phyloP scores from a whole-genome alignment of 305 asterid genomes.

The Plantago rigida region DNA sequence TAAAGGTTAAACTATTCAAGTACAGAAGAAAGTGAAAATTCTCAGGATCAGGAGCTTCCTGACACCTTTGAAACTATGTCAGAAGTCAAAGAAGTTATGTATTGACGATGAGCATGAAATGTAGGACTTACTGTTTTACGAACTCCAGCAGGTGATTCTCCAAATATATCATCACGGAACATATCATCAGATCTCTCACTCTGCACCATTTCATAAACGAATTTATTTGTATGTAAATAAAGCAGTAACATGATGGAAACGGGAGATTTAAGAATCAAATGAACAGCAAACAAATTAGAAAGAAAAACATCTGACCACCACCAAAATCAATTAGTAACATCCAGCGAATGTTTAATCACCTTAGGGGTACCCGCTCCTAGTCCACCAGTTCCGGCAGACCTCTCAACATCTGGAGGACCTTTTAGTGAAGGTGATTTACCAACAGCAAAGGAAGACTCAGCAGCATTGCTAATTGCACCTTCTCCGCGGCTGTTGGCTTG shows the following conservation, averaged over 20 bases:
- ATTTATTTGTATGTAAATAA: conserved; percentile 9
- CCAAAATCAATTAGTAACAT: no score
- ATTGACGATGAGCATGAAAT: background rate
- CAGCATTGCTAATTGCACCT: conserved; percentile 44
- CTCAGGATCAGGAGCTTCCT: no score
- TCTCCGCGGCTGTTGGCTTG: conserved; percentile 40
- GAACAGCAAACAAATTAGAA: background rate
- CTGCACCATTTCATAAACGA: conserved; percentile 42
- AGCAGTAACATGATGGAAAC: conserved; percentile 11
- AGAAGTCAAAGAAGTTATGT: no score
- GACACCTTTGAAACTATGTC: no score
- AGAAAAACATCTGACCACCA: background rate
- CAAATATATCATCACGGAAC: conserved; percentile 95
- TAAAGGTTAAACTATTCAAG: background rate
- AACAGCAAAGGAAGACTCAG: conserved; percentile 60
- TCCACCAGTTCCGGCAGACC: conserved; percentile 57
- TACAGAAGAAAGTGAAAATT: background rate
- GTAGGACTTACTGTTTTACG: conserved; percentile 57
- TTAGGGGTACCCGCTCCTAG: conserved; percentile 95
- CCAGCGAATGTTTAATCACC: conserved; percentile 35
- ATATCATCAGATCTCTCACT: conserved; percentile 76
- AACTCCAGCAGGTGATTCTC: conserved; percentile 86
- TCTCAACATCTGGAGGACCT: conserved; percentile 36
- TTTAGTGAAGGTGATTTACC: conserved; percentile 74
- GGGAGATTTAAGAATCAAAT: background rate